Evolutionary conservation across 2,329 filamentous ascomycete genomes (phyloP).

Genomic region (Arachnopeziza araneosa): DNA sequence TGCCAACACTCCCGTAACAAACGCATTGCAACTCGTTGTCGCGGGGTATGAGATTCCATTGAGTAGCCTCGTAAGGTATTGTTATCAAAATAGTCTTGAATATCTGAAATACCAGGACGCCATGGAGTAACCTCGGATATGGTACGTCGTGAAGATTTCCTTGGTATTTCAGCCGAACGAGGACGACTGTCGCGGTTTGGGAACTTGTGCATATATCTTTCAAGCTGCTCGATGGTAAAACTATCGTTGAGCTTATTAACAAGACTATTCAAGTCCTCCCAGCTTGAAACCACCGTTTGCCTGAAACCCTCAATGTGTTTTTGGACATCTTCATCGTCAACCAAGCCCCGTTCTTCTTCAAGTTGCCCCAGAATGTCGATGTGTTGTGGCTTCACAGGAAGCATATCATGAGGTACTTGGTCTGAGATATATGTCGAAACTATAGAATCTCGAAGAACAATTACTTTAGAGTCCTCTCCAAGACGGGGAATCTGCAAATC

Average conservation of each 20-base stretch:
- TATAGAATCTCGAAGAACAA: constrained; percentile 29
- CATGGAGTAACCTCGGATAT: constrained; percentile 24
- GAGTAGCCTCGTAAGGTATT: constrained; percentile 24
- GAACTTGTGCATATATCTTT: constrained; percentile 23
- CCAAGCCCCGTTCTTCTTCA: constrained; percentile 25
- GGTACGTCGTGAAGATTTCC: neutral
- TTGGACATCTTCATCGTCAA: constrained; percentile 23
- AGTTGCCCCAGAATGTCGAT: constrained; percentile 29
- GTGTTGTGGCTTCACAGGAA: neutral
- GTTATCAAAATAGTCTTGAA: constrained; percentile 19
- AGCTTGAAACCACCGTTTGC: constrained; percentile 12
- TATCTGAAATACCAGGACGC: constrained; percentile 23
- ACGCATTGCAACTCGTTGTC: constrained; percentile 23
- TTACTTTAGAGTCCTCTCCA: constrained; percentile 21
- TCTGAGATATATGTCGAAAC: constrained; percentile 6
- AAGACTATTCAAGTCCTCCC: constrained; percentile 25
- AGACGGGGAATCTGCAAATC: constrained; percentile 17
- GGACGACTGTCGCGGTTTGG: neutral
- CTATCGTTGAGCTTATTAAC: constrained; percentile 22
- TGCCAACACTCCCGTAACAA: constrained; percentile 29
- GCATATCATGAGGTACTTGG: neutral
- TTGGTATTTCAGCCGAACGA: neutral
- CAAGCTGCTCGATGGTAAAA: constrained; percentile 28
- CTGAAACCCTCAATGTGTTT: constrained; percentile 27
- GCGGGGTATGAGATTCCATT: constrained; percentile 23